Base-by-base conservation (phyloP, 371 early-diverging fungal genomes). In the Rhizopus delemar region DNA sequence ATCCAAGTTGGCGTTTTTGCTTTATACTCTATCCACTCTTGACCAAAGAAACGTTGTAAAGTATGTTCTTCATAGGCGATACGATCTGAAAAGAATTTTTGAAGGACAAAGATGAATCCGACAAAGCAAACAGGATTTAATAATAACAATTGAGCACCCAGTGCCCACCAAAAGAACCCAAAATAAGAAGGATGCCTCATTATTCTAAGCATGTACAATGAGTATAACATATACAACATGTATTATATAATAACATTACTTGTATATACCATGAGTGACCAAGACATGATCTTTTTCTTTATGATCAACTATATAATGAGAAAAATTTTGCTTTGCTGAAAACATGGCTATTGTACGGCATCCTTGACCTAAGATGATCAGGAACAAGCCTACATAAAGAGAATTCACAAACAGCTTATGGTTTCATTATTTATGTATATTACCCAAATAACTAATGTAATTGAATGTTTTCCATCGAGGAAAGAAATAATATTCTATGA, bases 161-260 rank as follows among this genome's bases (percentile, higher is more conserved):
- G 29, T 0, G 86, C 92, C 92, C 92, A 95, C 76, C 88, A 91
- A 66, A 86, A 93, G 65, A 93, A 95, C 33, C 90, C 93, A 64
- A 92, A 88, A 63, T 95, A 95, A 36, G 93, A 86, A n/a, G 95
- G 95, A 68, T 95, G 95, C 15, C 95, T 87, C 73, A 91, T 80
- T 15, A 84, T 51, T 41, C 83, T 86, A 39, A 39, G 34, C 15
- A 49, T 16, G 9, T 7, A 33, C 2, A 13, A 22, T 41, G 6
- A 34, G 2, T n/a, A 16, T 29, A 32, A 34, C 39, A 29, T 28
- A 5, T 13, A 31, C 15, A 11, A n/a, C 11, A 28, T 55, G 12
- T 36, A 9, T 15, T 38, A 29, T 36, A 38, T 16, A n/a, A 8
- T 36, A 15, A 11, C 13, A 16, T 51, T 81, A 88, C 86, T 77